These are phyloP conservation scores for Epichloe aotearoae DNA, from an alignment of 2,329 filamentous ascomycete genomes.

Conservation along the genomic window DNA sequence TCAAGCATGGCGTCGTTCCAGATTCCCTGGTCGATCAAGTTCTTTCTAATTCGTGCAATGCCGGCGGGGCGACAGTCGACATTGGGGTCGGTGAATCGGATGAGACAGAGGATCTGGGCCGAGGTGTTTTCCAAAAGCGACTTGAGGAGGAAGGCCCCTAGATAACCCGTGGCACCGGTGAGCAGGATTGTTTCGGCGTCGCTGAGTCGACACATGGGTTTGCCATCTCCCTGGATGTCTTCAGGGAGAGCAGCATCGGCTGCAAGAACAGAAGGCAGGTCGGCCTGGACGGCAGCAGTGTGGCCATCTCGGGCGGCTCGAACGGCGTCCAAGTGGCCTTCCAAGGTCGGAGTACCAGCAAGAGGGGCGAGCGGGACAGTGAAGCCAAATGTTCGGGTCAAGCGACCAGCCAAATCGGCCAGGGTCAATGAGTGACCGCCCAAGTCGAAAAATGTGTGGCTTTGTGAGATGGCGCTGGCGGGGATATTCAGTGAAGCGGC, in stretches of 20 bases:
- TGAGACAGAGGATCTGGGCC: slow-evolving; percentile 58
- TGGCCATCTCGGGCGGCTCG: slow-evolving; percentile 57
- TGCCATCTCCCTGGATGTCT: slow-evolving; percentile 46
- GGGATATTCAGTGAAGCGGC: slow-evolving; percentile 56
- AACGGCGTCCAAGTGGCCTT: slow-evolving; percentile 61
- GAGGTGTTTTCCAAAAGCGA: slow-evolving; percentile 54
- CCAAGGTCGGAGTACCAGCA: slow-evolving; percentile 57
- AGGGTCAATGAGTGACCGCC: slow-evolving; percentile 67
- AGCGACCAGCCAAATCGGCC: slow-evolving; percentile 59
- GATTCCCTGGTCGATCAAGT: slow-evolving; percentile 63
- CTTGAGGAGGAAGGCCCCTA: slow-evolving; percentile 62
- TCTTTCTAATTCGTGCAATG: slow-evolving; percentile 60
- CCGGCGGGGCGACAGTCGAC: slow-evolving; percentile 51
- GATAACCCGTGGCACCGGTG: slow-evolving; percentile 63
- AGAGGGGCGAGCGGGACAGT: slow-evolving; percentile 58
- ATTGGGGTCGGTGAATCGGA: slow-evolving; percentile 56
- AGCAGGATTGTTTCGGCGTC: slow-evolving; percentile 57
- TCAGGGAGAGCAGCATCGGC: slow-evolving; percentile 54
- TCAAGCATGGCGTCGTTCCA: slow-evolving; percentile 70
- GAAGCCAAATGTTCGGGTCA: slow-evolving; percentile 60
- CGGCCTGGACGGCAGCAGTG: slow-evolving; percentile 61
- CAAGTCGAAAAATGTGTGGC: slow-evolving; percentile 70
- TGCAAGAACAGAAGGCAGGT: slow-evolving; percentile 55
- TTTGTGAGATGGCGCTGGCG: slow-evolving; percentile 45
- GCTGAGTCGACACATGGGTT: slow-evolving; percentile 43